A percentile compares a stretch with the other conserved stretches of the same genome.
These are phyloP conservation scores for Yarrowia keelungensis DNA, from an alignment of 805 yeast species.

Conservation along the genomic window DNA sequence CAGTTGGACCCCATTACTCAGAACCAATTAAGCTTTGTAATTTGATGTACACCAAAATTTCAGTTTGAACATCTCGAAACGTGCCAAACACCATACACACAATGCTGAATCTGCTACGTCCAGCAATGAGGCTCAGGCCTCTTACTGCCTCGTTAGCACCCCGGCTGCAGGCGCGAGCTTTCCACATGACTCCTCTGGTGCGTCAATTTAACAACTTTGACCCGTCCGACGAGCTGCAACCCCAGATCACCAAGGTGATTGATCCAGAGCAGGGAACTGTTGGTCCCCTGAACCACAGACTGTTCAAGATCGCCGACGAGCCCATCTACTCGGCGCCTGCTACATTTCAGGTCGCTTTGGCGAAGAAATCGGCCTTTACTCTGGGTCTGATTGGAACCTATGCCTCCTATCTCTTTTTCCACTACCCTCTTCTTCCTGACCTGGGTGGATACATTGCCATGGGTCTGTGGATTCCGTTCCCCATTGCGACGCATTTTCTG, in stretches of 20 bases:
- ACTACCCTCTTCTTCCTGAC: slow-evolving; percentile 28
- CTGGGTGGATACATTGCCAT: slow-evolving; percentile 14
- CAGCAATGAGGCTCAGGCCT: slow-evolving; percentile 25
- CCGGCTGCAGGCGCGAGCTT: not conserved
- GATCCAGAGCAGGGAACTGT: not conserved
- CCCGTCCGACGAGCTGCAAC: slow-evolving; percentile 35
- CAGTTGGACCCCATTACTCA: too few relatives aligned
- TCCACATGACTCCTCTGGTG: not conserved
- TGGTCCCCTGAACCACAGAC: slow-evolving; percentile 7
- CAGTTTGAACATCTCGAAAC: not conserved
- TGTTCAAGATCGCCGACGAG: slow-evolving; percentile 35
- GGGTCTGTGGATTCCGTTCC: slow-evolving; percentile 33
- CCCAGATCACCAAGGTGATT: slow-evolving; percentile 7
- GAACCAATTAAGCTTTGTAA: too few relatives aligned
- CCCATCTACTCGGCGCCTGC: slow-evolving; percentile 34
- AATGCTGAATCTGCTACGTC: slow-evolving; percentile 8
- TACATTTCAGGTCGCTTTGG: slow-evolving; percentile 31
- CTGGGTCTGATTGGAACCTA: slow-evolving; percentile 36
- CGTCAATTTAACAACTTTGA: slow-evolving; percentile 39
- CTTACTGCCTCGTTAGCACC: not conserved
- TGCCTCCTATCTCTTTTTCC: slow-evolving; percentile 22
- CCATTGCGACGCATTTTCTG: slow-evolving; percentile 10
- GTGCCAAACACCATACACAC: not conserved
- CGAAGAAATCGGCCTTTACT: slow-evolving; percentile 20
- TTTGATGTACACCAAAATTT: not conserved